phyloP scores from a whole-genome alignment of 257 asterid species.

The Ophiorrhiza pumila region DNA sequence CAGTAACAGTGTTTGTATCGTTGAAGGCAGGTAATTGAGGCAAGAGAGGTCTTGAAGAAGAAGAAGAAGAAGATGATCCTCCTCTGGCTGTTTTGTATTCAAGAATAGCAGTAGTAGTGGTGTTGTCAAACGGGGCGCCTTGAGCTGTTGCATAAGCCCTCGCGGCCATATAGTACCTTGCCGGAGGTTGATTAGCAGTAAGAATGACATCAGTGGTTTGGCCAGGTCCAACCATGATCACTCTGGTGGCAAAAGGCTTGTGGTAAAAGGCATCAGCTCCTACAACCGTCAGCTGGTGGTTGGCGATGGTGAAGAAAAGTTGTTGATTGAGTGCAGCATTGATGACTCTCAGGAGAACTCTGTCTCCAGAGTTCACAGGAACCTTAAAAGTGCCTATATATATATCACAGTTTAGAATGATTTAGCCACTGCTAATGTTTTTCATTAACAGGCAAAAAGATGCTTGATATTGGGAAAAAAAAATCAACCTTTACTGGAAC shows the following conservation, averaged over 20 bases:
- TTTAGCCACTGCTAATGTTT: not conserved
- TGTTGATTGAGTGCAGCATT: constrained; percentile 44
- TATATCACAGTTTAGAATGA: not conserved
- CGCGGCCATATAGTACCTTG: constrained; percentile 31
- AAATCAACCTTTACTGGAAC: constrained; percentile 31
- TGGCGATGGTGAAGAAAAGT: constrained; percentile 42
- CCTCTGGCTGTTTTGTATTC: constrained; percentile 28
- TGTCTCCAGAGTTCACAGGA: constrained; percentile 31
- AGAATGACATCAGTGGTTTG: constrained; percentile 48
- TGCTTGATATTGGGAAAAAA: not conserved
- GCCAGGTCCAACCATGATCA: constrained; percentile 45
- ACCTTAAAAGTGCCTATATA: constrained; percentile 36
- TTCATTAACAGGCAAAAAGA: not conserved
- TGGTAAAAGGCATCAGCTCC: constrained; percentile 45
- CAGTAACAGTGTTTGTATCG: constrained; percentile 32
- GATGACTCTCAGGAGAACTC: constrained; percentile 35
- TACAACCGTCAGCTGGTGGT: constrained; percentile 44
- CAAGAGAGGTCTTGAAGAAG: constrained; percentile 27
- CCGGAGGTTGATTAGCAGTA: constrained; percentile 28
- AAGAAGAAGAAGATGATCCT: constrained; percentile 15
- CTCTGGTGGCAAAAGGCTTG: constrained; percentile 41
- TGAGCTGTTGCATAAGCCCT: constrained; percentile 44
- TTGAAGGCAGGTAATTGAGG: constrained; percentile 36
- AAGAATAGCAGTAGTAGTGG: constrained; percentile 44
- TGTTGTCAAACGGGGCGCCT: constrained; percentile 41